Percentiles rank a stretch among this genome's conserved stretches.
Conservation (phyloP, 768 basidiomycete species). For the Suillus brevipes region DNA sequence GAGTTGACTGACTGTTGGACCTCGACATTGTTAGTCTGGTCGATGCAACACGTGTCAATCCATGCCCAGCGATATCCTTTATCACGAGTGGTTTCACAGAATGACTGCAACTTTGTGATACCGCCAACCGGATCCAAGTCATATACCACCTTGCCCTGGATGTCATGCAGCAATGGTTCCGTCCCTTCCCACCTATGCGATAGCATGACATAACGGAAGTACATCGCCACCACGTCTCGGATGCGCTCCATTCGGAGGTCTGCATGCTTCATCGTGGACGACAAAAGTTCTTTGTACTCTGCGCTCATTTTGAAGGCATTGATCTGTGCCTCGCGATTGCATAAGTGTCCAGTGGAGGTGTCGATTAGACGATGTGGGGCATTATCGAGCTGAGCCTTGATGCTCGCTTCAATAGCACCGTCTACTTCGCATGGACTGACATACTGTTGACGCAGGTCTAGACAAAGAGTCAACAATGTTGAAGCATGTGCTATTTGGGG, state of each 20-base stretch:
- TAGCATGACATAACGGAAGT: background rate
- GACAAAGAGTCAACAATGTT: background rate
- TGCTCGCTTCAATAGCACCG: background rate
- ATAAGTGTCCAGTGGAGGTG: background rate
- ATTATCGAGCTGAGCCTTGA: background rate
- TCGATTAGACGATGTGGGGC: background rate
- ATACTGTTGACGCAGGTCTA: background rate
- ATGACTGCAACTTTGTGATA: background rate
- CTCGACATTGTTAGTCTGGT: background rate
- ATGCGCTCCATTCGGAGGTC: background rate
- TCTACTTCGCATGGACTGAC: background rate
- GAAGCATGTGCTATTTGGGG: background rate
- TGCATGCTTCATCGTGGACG: background rate
- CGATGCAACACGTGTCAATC: background rate
- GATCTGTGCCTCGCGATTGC: background rate
- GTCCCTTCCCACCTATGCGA: background rate
- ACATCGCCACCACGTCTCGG: background rate
- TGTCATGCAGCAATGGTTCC: background rate
- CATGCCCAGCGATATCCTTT: background rate
- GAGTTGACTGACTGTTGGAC: background rate
- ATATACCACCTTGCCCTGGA: background rate
- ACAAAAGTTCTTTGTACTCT: background rate
- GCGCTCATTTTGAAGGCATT: background rate
- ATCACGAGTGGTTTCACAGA: background rate
- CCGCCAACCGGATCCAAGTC: background rate